A percentile compares a stretch with the other conserved stretches of the same genome.
These are phyloP conservation scores for Spergularia bocconei DNA, from an alignment of 148 eudicot genomes.

Conservation along the genomic window DNA sequence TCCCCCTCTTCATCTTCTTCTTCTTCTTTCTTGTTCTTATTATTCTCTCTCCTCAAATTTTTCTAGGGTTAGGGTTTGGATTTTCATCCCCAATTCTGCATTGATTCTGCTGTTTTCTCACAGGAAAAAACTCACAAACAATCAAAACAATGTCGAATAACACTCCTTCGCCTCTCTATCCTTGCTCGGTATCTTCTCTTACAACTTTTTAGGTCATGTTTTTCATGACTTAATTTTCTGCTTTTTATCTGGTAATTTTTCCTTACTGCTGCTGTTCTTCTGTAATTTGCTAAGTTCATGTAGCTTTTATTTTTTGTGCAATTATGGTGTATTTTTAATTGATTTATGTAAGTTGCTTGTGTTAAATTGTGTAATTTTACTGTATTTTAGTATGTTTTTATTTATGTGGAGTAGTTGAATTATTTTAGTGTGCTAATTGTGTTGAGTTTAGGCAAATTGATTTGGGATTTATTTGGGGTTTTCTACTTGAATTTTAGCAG, in stretches of 20 bases:
- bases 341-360: neutral
- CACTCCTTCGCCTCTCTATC: constrained; percentile 15
- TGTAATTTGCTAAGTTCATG: neutral
- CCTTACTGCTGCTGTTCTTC: constrained; percentile 12
- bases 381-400: neutral
- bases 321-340: neutral
- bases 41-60: constrained; percentile 11
- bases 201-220: constrained; percentile 36
- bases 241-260: constrained; percentile 35
- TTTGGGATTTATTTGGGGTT: neutral
- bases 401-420: neutral
- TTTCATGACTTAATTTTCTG: constrained; percentile 26
- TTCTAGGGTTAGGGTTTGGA: constrained; percentile 42
- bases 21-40: neutral
- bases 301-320: neutral
- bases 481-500: neutral
- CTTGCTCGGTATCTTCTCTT: constrained; percentile 26
- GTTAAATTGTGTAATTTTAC: neutral
- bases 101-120: neutral
- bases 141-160: constrained; percentile 23
- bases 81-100: constrained; percentile 26
- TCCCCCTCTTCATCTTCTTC: neutral
- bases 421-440: neutral
- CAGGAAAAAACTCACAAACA: neutral
- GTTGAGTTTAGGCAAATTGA: constrained; percentile 9